Evolutionary conservation across 345 rosid species (phyloP).

Genomic region (Moricandia moricandioides): DNA sequence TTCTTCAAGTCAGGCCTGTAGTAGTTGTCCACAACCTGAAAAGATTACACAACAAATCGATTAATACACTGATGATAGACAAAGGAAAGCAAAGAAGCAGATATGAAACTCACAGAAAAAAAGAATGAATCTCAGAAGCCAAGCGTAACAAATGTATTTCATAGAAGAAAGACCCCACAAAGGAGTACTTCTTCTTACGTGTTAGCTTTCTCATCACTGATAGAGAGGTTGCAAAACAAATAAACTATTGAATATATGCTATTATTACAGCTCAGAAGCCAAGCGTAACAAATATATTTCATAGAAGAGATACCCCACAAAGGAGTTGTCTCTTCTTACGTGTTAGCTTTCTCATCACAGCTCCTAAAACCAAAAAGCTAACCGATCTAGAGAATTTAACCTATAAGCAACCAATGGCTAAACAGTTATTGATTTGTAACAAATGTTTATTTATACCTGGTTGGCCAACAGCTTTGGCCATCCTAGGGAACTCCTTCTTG

Average conservation of each 20-base stretch:
- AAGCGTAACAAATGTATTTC: conserved; percentile 41
- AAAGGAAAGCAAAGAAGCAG: neutral
- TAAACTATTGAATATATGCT: neutral
- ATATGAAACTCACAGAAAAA: neutral
- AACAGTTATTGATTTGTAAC: neutral
- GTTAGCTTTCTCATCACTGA: conserved; percentile 29
- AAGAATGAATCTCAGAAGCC: conserved; percentile 42
- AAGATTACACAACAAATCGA: neutral
- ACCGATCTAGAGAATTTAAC: neutral
- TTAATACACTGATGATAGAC: neutral
- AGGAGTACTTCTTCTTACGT: conserved; percentile 33
- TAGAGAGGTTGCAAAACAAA: neutral
- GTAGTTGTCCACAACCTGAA: conserved; percentile 62
- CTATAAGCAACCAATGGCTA: neutral
- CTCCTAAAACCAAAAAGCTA: neutral
- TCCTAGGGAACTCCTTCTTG: conserved; percentile 67
- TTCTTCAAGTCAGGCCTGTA: conserved; percentile 74
- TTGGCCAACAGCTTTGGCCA: conserved; percentile 67
- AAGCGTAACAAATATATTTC: neutral
- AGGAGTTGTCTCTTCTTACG: neutral
- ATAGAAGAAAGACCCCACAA: conserved; percentile 20
- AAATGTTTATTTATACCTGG: conserved; percentile 51
- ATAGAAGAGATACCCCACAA: neutral
- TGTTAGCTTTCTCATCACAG: neutral
- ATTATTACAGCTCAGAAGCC: neutral